phyloP scores from a whole-genome alignment of 148 eudicot species.

The Vaccinium vitisidaea region DNA sequence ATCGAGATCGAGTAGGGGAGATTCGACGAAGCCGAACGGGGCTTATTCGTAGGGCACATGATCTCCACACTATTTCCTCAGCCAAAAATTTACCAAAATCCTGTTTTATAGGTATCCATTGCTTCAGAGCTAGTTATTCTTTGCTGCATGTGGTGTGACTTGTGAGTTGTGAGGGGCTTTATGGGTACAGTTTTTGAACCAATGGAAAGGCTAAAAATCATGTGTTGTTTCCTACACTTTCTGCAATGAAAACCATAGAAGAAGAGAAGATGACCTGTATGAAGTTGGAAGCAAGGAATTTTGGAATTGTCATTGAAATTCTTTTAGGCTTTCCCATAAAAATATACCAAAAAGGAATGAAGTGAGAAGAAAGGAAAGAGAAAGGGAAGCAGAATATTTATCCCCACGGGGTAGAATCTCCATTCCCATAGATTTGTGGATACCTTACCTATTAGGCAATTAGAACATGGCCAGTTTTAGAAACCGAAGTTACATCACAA shows the following conservation, averaged over 20 bases:
- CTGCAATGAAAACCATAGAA: too few relatives aligned
- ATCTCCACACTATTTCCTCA: not conserved
- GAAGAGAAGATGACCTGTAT: not conserved
- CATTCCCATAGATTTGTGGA: too few relatives aligned
- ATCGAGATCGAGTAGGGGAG: conserved; percentile 13
- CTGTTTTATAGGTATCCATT: conserved; percentile 10
- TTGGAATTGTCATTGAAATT: not conserved
- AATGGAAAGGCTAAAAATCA: not conserved
- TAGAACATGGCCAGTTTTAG: not conserved
- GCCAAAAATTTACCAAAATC: not conserved
- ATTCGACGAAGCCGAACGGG: conserved; percentile 1
- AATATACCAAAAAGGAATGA: not conserved
- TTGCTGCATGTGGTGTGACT: conserved; percentile 11
- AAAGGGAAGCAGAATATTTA: not conserved
- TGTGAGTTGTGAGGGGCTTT: not conserved
- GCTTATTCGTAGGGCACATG: not conserved
- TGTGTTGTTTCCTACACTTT: not conserved
- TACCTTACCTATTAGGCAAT: too few relatives aligned
- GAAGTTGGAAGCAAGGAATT: conserved; percentile 5
- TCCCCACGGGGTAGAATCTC: too few relatives aligned
- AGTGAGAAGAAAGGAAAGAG: conserved; percentile 4
- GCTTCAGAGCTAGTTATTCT: conserved; percentile 24
- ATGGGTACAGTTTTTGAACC: not conserved
- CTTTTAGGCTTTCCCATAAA: not conserved
- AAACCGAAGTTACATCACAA: not conserved